Percentiles rank a stretch among this genome's conserved stretches.
Evolutionary conservation across 2,329 filamentous ascomycete genomes (phyloP).

Genomic region (Amylocarpus encephaloides): DNA sequence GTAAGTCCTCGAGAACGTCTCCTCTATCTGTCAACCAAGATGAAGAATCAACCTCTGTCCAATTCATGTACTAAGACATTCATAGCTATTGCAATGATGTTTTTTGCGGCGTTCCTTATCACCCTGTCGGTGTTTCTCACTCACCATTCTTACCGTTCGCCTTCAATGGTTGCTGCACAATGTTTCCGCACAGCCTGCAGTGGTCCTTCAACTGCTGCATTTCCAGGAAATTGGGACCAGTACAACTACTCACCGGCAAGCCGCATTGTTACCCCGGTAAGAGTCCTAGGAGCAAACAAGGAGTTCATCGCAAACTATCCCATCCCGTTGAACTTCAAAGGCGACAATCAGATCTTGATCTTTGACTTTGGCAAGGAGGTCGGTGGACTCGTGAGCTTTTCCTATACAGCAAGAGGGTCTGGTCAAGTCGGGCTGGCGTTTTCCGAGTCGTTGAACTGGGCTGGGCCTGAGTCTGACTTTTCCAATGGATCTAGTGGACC

Average conservation of each 20-base stretch:
- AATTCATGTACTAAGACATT: slow-evolving; percentile 1
- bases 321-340: slow-evolving; percentile 9
- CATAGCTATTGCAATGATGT: slow-evolving; percentile 5
- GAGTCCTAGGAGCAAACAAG: slow-evolving; percentile 26
- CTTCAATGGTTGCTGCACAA: slow-evolving; percentile 6
- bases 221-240: slow-evolving; percentile 50
- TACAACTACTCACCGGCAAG: slow-evolving; percentile 51
- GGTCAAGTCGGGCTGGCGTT: slow-evolving; percentile 41
- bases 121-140: slow-evolving; percentile 2
- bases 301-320: slow-evolving; percentile 33
- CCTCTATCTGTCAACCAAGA: background rate
- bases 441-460: slow-evolving; percentile 40
- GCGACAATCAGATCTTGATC: slow-evolving; percentile 46
- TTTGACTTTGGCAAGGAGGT: slow-evolving; percentile 55
- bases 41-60: background rate
- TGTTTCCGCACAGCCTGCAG: slow-evolving; percentile 50
- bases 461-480: slow-evolving; percentile 40
- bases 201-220: slow-evolving; percentile 42
- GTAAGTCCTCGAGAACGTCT: background rate
- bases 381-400: slow-evolving; percentile 47
- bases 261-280: slow-evolving; percentile 41
- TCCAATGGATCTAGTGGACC: slow-evolving; percentile 42
- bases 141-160: background rate
- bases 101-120: slow-evolving; percentile 4
- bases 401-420: slow-evolving; percentile 39